These are phyloP conservation scores for Nannochloropsis oceanica DNA, from an alignment of 108 stramenopile genomes.

Conservation along the genomic window DNA sequence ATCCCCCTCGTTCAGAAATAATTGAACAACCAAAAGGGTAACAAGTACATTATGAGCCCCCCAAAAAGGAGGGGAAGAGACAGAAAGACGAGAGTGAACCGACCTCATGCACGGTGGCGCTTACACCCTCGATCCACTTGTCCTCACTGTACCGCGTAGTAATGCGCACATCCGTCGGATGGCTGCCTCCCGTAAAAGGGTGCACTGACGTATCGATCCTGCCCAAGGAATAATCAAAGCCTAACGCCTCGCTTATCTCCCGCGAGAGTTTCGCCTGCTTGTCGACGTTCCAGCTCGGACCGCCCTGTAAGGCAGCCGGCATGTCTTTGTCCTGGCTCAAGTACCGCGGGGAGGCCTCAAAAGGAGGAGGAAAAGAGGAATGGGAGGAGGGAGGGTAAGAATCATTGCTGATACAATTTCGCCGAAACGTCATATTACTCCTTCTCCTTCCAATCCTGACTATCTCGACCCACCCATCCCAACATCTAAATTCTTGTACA, in stretches of 20 bases:
- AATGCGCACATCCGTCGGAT: constrained; percentile 63
- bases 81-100: not conserved
- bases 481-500: no score
- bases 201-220: constrained; percentile 71
- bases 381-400: no score
- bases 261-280: constrained; percentile 46
- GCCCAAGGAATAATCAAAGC: constrained; percentile 52
- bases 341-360: not conserved
- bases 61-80: not conserved
- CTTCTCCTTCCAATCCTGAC: no score
- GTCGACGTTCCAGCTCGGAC: constrained; percentile 36
- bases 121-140: constrained; percentile 68
- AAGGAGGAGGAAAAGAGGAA: no score
- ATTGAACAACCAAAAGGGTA: no score
- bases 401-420: no score
- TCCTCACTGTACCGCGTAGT: constrained; percentile 54
- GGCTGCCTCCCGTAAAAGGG: constrained; percentile 65
- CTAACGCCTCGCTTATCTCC: constrained; percentile 49
- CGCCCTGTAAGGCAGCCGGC: constrained; percentile 6
- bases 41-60: no score
- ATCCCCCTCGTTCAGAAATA: no score
- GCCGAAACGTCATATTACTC: no score
- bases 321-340: not conserved
- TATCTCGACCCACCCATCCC: no score
- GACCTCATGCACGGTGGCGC: constrained; percentile 70